Conservation (phyloP, 1,284 basidiomycete species). For the Moesziomyces sp. region DNA sequence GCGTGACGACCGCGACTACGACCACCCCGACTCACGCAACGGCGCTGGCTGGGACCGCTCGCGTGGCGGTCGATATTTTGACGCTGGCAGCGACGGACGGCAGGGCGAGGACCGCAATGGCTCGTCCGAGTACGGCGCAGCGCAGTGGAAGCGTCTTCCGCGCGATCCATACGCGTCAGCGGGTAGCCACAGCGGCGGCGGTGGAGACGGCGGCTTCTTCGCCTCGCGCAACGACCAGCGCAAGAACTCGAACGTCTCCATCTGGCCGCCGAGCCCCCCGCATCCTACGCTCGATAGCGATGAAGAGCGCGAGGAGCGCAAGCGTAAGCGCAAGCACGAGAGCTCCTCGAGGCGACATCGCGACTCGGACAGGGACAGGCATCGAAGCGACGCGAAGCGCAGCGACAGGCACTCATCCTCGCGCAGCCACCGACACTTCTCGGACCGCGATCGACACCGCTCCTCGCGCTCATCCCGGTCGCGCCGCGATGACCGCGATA, state of each 20-base stretch:
- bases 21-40: constrained; percentile 7
- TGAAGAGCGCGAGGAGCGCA: constrained; percentile 37
- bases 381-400: constrained; percentile 13
- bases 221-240: constrained; percentile 52
- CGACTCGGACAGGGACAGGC: constrained; percentile 16
- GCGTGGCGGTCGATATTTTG: constrained; percentile 33
- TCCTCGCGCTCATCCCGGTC: constrained; percentile 22
- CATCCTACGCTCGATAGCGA: constrained; percentile 46
- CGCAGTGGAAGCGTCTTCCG: constrained; percentile 43
- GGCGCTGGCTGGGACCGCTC: constrained; percentile 4
- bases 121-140: constrained; percentile 30
- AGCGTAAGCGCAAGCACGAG: constrained; percentile 26
- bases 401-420: constrained; percentile 26
- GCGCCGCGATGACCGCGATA: constrained; percentile 14
- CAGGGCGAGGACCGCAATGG: neutral
- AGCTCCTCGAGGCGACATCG: constrained; percentile 6
- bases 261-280: constrained; percentile 55
- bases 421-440: constrained; percentile 22
- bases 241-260: constrained; percentile 48
- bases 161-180: constrained; percentile 40
- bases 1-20: constrained; percentile 4
- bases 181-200: constrained; percentile 10
- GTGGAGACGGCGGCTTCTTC: constrained; percentile 35
- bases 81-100: constrained; percentile 3
- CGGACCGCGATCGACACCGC: constrained; percentile 3